Evolutionary conservation across 1,284 basidiomycete genomes (phyloP).

Genomic region (Mycena sp.): DNA sequence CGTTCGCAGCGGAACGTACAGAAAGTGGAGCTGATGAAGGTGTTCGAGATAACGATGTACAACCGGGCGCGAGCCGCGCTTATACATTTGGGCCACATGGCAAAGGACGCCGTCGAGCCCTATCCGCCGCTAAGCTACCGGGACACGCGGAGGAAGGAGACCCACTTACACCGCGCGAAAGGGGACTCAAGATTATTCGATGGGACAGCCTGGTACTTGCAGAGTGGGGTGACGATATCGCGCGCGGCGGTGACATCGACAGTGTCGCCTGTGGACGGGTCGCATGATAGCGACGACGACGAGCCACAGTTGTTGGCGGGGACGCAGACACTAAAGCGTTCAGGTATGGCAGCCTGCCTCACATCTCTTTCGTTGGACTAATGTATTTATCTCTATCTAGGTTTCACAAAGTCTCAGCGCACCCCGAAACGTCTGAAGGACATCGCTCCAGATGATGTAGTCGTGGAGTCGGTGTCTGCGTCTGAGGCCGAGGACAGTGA

Average conservation of each 20-base stretch:
- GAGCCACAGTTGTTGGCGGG: conserved; percentile 8
- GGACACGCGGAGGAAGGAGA: conserved; percentile 20
- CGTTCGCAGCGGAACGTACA: conserved; percentile 15
- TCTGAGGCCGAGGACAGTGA: conserved; percentile 16
- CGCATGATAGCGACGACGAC: background rate
- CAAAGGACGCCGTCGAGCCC: background rate
- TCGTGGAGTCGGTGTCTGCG: background rate
- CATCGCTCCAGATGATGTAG: conserved; percentile 1
- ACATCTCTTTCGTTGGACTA: background rate
- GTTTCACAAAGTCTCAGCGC: background rate
- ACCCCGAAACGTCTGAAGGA: conserved; percentile 5
- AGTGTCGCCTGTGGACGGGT: background rate
- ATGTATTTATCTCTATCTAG: background rate
- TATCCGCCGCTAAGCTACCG: conserved; percentile 6
- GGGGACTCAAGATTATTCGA: conserved; percentile 23
- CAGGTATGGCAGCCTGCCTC: background rate
- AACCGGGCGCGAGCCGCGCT: background rate
- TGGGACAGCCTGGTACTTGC: conserved; percentile 21
- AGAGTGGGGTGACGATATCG: conserved; percentile 1
- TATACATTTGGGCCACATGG: conserved; percentile 10
- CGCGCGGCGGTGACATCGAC: background rate
- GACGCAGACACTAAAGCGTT: conserved; percentile 15
- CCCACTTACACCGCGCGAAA: conserved; percentile 15
- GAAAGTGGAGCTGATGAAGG: conserved; percentile 15
- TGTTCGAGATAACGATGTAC: conserved; percentile 15